Evolutionary conservation across 2,329 filamentous ascomycete genomes (phyloP), one percentile per base, ranked within the genome.

Genomic region (Zymoseptoria tritici): DNA sequence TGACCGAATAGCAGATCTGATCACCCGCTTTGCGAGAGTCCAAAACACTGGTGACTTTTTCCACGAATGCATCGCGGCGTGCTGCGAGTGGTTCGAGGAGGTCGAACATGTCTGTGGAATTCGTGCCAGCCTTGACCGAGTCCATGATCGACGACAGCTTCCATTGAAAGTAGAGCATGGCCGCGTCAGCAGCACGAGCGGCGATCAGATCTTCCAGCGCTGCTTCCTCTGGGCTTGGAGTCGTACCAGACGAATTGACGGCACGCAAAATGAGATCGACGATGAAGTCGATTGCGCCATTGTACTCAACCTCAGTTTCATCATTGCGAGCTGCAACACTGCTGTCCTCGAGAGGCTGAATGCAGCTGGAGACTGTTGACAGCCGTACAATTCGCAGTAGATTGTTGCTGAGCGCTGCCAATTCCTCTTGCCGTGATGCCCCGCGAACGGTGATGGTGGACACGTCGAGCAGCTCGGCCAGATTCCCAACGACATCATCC

Each of bases 151-250:
- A 64, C n/a, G 71, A 69, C 54, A 76, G 71, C 49, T 81, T 79
- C 94, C 94, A 99, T 85, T 96, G 90, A 72, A 97, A 96, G 76
- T 97, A 97, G 75, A 95, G 91, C 53, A 91, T 81, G 55, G 88
- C 81, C 1, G 86, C 82, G 65, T 89, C 88, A 68, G 95, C 88
- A 29, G 91, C 87, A 67, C 87, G 88, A 1, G 84, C 80, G 6
- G 91, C 86, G 51, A 94, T 80, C 64, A 90, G 86, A 66, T 94
- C 89, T 73, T 97, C 93, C 11, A 90, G 78, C 51, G 85, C 85
- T 63, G 91, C 88, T 24, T 87, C 81, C 13, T 88, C 87, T 51
- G 87, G 83, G 49, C 71, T 68, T 4, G 65, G 63, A 57, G 91
- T 85, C 2, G 85, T 78, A 57, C 87, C 85, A 56, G 83, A 70